These are phyloP conservation scores for Vaccinium darrowii DNA, from an alignment of 148 eudicot genomes.

Conservation along the genomic window DNA sequence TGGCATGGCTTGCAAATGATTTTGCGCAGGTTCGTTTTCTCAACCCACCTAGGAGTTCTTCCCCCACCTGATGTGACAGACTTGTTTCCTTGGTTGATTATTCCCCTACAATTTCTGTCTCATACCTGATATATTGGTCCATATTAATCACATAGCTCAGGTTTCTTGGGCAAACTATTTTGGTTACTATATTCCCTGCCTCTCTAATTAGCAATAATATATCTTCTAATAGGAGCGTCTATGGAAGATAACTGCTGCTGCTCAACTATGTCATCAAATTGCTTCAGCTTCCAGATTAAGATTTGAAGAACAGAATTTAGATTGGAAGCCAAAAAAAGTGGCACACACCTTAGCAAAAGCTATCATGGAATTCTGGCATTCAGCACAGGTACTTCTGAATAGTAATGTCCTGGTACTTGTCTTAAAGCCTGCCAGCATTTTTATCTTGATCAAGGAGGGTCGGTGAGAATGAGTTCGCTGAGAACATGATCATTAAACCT, in stretches of 20 bases:
- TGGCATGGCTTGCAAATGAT: conserved; percentile 7
- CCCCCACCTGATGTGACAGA: not conserved
- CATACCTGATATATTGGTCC: not conserved
- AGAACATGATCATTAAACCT: conserved; percentile 3
- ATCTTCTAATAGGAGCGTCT: conserved; percentile 63
- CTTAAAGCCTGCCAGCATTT: conserved; percentile 21
- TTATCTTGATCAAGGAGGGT: conserved; percentile 19
- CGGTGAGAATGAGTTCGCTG: conserved; percentile 13
- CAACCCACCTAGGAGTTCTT: not conserved
- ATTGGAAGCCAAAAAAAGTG: conserved; percentile 50
- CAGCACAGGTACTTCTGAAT: conserved; percentile 42
- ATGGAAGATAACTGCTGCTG: conserved; percentile 87
- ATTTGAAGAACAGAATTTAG: conserved; percentile 48
- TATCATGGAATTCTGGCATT: conserved; percentile 84
- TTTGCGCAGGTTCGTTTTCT: conserved; percentile 46
- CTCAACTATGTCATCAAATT: conserved; percentile 59
- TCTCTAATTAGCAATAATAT: conserved; percentile 6
- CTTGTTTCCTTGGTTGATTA: not conserved
- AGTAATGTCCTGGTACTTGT: conserved; percentile 23
- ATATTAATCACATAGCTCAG: not conserved
- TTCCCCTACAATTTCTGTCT: not conserved
- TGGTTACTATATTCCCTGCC: conserved; percentile 1
- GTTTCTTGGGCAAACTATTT: conserved; percentile 7
- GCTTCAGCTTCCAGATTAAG: conserved; percentile 57
- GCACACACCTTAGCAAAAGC: conserved; percentile 67